Percentiles rank a stretch among this genome's conserved stretches.
phyloP scores from a whole-genome alignment of 2,329 filamentous ascomycete genomes.

The Cordyceps javanica region DNA sequence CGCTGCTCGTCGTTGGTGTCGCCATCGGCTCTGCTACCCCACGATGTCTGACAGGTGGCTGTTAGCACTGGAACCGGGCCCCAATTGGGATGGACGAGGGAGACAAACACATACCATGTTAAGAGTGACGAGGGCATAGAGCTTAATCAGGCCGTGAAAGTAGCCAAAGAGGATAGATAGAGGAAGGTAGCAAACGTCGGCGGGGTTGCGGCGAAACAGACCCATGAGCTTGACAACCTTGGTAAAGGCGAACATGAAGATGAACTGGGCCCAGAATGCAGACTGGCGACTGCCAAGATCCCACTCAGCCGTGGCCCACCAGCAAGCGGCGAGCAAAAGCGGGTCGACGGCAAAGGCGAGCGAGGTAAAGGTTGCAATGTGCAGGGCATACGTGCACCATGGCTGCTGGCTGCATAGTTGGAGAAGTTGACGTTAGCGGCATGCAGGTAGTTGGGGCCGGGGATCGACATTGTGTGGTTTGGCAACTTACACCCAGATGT shows the following conservation, averaged over 20 bases:
- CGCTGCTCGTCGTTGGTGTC: constrained; percentile 74
- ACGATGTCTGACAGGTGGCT: constrained; percentile 63
- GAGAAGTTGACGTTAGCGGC: constrained; percentile 10
- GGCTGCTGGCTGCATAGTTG: constrained; percentile 64
- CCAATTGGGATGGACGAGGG: neutral
- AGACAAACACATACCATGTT: constrained; percentile 59
- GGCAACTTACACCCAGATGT: constrained; percentile 75
- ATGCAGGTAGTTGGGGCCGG: constrained; percentile 11
- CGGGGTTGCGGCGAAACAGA: constrained; percentile 77
- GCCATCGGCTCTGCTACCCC: constrained; percentile 89
- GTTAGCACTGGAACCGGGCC: constrained; percentile 12
- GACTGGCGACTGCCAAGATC: constrained; percentile 43
- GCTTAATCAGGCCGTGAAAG: constrained; percentile 86
- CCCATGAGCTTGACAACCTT: constrained; percentile 89
- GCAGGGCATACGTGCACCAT: constrained; percentile 90
- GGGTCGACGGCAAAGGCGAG: constrained; percentile 76
- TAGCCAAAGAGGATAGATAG: constrained; percentile 89
- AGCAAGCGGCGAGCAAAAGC: constrained; percentile 62
- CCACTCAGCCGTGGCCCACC: constrained; percentile 61
- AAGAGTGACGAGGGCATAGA: constrained; percentile 77
- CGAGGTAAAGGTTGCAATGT: constrained; percentile 87
- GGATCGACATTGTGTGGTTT: constrained; percentile 4
- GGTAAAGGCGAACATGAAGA: constrained; percentile 75
- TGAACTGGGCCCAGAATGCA: constrained; percentile 55
- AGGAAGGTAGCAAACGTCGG: constrained; percentile 72